Conservation (phyloP, 2,329 filamentous ascomycete genomes). For the Septoria petroselini region DNA sequence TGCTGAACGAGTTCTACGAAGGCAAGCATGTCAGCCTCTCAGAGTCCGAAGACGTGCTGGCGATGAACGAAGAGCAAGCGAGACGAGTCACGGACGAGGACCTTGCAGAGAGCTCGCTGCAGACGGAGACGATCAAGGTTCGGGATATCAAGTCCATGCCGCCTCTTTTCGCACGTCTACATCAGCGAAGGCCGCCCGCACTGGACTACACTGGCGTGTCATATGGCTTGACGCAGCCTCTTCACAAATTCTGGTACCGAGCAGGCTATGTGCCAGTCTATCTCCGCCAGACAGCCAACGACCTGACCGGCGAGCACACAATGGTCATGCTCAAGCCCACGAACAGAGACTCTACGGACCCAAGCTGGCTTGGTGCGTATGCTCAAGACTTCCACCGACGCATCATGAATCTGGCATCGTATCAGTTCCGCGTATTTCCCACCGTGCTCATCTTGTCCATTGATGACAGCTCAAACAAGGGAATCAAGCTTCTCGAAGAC, state of each 20-base stretch:
- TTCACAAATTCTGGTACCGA: conserved; percentile 98
- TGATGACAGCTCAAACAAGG: conserved; percentile 75
- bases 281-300: conserved; percentile 89
- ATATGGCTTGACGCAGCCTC: conserved; percentile 79
- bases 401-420: conserved; percentile 86
- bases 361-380: conserved; percentile 85
- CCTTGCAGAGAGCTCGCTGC: conserved; percentile 68
- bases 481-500: conserved; percentile 61
- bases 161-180: conserved; percentile 83
- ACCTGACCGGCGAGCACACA: conserved; percentile 94
- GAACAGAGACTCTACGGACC: conserved; percentile 57
- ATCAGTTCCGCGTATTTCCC: conserved; percentile 83
- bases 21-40: conserved; percentile 83
- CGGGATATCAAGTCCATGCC: conserved; percentile 90
- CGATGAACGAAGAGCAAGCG: conserved; percentile 55
- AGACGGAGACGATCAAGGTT: conserved; percentile 84
- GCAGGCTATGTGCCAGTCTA: conserved; percentile 85
- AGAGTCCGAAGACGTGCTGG: conserved; percentile 58
- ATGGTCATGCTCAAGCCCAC: conserved; percentile 94
- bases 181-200: conserved; percentile 72
- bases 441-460: conserved; percentile 78
- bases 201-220: conserved; percentile 95
- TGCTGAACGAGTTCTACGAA: conserved; percentile 89
- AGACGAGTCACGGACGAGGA: conserved; percentile 79
- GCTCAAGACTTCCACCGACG: conserved; percentile 89